Base-by-base conservation (phyloP, 2,329 filamentous ascomycete species). In the Zymoseptoria tritici region DNA sequence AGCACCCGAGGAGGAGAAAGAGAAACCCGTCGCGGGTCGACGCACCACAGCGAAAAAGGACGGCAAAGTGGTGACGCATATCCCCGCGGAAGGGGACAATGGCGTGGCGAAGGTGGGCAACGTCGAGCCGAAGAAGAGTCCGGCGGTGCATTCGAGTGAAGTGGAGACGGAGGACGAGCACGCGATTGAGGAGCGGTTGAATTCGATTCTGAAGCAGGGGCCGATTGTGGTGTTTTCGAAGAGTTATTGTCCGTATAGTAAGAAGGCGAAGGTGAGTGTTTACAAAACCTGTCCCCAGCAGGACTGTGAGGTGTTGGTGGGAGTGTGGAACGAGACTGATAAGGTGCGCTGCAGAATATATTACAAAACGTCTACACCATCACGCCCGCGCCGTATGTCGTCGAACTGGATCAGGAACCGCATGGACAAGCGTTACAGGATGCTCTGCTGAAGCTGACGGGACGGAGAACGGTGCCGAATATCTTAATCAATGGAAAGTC, bases 141-240 rank as follows among this genome's bases (percentile, higher is more conserved):
- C 74, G 49, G 66, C 67, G 54, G 66, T 60, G 60, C 67, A 56
- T 55, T 69, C 24, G 63, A 65, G 56, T 56, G 58, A 31, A 60
- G 57, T 52, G 60, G 80, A 85, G 72, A 81, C 81, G 11, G 77
- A 81, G 29, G 82, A 86, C 62, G 82, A 87, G 57, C 80, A 83
- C 58, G 81, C 85, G 58, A 84, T 88, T 1, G 86, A 91, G 72
- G 76, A 77, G 19, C 89, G 91, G 73, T 76, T 97, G 63, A 88
- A 91, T 69, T 74, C 75, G 7, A 96, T 97, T 54, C 75, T 97
- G 64, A 94, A 92, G 78, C 88, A 86, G 71, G 86, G 90, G 2
- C 91, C 93, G 16, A 87, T 97, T 61, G 89, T 97, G 73, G 90
- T 99, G 68, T 97, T 97, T 78, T 96, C 91, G 64, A 97, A 99